These are phyloP conservation scores for Calonectria hawksworthii DNA, from an alignment of 2,329 filamentous ascomycete genomes.

Conservation along the genomic window DNA sequence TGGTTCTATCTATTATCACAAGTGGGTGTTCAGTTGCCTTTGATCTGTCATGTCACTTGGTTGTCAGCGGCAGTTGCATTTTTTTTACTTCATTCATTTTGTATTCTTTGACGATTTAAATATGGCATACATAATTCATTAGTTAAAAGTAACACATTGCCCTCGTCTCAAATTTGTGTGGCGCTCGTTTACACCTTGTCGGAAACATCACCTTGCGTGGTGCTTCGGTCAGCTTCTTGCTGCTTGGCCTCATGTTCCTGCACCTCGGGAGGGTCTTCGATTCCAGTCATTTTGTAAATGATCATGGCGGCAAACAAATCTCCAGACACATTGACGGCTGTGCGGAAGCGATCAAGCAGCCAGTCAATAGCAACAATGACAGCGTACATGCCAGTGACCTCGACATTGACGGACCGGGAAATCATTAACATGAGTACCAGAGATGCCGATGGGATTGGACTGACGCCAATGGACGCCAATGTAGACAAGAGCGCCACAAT, in stretches of 20 bases:
- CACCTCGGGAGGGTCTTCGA: constrained; percentile 38
- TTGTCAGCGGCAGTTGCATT: neutral
- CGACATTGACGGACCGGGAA: constrained; percentile 58
- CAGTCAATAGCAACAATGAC: constrained; percentile 68
- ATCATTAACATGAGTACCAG: constrained; percentile 68
- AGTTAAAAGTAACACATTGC: constrained; percentile 23
- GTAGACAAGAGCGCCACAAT: constrained; percentile 64
- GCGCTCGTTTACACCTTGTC: constrained; percentile 36
- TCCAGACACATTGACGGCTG: constrained; percentile 64
- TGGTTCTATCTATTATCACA: neutral
- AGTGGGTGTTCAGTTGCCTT: neutral
- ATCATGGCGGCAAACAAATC: constrained; percentile 56
- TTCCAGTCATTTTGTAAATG: constrained; percentile 44
- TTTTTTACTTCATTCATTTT: neutral
- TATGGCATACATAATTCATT: constrained; percentile 1
- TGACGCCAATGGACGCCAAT: constrained; percentile 66
- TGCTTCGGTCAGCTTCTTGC: constrained; percentile 24
- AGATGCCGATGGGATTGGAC: constrained; percentile 66
- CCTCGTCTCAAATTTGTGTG: no score
- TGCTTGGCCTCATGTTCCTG: constrained; percentile 36
- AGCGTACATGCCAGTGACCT: constrained; percentile 64
- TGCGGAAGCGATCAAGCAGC: constrained; percentile 70
- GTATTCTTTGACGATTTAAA: neutral
- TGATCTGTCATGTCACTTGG: neutral
- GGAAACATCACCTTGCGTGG: constrained; percentile 19